A percentile compares a stretch with the other conserved stretches of the same genome.
These are phyloP conservation scores for Verbena officinalis DNA, from an alignment of 257 asterid species.

Conservation along the genomic window DNA sequence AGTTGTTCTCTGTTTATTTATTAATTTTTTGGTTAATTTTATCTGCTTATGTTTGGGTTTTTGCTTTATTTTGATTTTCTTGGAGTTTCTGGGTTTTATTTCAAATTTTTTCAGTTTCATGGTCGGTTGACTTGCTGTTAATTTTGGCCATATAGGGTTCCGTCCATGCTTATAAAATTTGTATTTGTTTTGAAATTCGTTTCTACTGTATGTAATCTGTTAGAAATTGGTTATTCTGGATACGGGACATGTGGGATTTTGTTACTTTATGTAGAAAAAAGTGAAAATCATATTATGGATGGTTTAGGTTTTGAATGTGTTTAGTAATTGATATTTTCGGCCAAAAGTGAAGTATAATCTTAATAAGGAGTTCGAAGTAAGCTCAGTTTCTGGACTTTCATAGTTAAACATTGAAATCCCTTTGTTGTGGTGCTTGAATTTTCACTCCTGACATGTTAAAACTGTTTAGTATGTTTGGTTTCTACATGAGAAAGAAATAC, in stretches of 20 bases:
- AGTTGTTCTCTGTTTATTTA: neutral
- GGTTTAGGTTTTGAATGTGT: neutral
- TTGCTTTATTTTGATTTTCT: neutral
- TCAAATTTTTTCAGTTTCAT: neutral
- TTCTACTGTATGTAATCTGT: neutral
- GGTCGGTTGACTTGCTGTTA: slow-evolving; percentile 28
- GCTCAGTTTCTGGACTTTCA: slow-evolving; percentile 6
- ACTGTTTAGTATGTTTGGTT: neutral
- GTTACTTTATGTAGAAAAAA: slow-evolving; percentile 2
- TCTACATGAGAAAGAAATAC: neutral
- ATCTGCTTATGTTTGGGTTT: neutral
- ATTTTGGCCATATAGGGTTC: neutral
- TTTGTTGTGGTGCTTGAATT: too few species aligned
- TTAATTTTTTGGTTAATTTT: neutral
- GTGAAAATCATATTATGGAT: slow-evolving; percentile 7
- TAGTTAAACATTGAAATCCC: neutral
- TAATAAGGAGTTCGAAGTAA: neutral
- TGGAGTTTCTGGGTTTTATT: neutral
- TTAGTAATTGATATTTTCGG: neutral
- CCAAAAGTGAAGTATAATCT: slow-evolving; percentile 1
- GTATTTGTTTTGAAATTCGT: neutral
- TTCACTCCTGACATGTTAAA: neutral
- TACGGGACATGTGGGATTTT: neutral
- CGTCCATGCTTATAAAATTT: neutral
- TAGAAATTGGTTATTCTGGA: slow-evolving; percentile 1